Evolutionary conservation across 2,329 filamentous ascomycete genomes (phyloP), one percentile per base, ranked within the genome.

Genomic region (Colletotrichum musae): DNA sequence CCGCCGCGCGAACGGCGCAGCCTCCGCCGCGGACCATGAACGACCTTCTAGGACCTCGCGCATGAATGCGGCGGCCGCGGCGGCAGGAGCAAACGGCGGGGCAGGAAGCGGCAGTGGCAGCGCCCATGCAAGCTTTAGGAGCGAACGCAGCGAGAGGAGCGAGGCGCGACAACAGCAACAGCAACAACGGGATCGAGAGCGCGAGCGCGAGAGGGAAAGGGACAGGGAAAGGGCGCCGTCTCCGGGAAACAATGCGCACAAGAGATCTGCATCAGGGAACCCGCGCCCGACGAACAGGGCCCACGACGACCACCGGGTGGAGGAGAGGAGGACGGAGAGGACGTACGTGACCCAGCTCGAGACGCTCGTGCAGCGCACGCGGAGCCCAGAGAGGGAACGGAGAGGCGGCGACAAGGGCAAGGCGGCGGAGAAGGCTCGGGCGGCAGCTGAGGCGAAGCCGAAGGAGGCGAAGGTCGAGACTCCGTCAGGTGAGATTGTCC

Each of bases 331-430:
- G 75, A 89, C 86, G 7, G 89, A 91, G 78, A 82, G 75, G 76
- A 85, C 74, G 76, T 88, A 78, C 63, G 85, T 91, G 69, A 89
- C 89, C 53, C 90, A 89, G 24, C 83, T 88, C 66, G 92, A 94
- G 75, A 89, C 88, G 63, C 77, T 91, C 64, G 85, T 89, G 43
- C 83, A 86, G 66, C 86, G 89, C 66, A 85, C 85, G 7, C 86
- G 84, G 75, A 93, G 91, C 74, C 87, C 91, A 1, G 86, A 87
- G 54, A 83, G 84, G 71, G 85, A 86, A 58, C 80, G 84, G 53
- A 80, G 83, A 47, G 75, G 76, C 48, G 78, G 77, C 5, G 77
- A 84, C 73, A 83, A 77, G 67, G 76, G 75, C 58, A 76, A 72
- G 68, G 18, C 73, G 48, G 28, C 72, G 3, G 83, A 86, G 48